Evolutionary conservation across 2,329 filamentous ascomycete species (phyloP), one percentile per base, ranked within the genome.

Genomic region (Pseudogymnoascus sp.): DNA sequence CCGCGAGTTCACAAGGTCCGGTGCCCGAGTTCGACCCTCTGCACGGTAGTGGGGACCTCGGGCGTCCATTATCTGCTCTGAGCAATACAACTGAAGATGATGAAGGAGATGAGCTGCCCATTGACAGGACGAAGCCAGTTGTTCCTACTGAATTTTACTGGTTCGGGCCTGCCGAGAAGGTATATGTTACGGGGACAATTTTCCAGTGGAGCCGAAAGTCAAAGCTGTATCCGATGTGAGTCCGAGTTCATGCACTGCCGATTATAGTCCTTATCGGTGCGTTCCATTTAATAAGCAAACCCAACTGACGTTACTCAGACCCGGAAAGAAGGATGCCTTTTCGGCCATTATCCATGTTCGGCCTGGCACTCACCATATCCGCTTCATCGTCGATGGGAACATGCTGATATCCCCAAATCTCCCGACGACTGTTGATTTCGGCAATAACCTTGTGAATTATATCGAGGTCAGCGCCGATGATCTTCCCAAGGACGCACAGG

Each of bases 151-250:
- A 84, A 64, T 86, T 99, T 64, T 90, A 96, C 76, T 99, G 95
- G 95, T 84, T 84, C 68, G 84, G 85, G 7, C 86, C 86, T 61
- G 93, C 90, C 64, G 90, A 96, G 64, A 96, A 93, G 76, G 86
- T 97, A 67, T 99, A 96, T 75, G 92, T 99, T 53, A 99, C 95
- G 0, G 93, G 93, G 68, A 97, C 95, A 18, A 97, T 97, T 73
- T 96, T 96, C 70, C 90, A 93, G 74, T 99, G 95, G 95, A 92
- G 96, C 77, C 89, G 89, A 74, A 97, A 97, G 78, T 96, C 93
- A 74, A 86, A 89, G 69, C 80, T 99, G 72, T 86, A 92, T 75
- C 87, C 84, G 75, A 88, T 91, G 92, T 96, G 46, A 56, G 46
- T 56, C 25, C 6, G 25, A 56, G 46, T 56, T 56, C 46, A 56